Evolutionary conservation across 2,329 filamentous ascomycete genomes (phyloP), one percentile per base, ranked within the genome.

Genomic region (Emmonsiellopsis sp.): DNA sequence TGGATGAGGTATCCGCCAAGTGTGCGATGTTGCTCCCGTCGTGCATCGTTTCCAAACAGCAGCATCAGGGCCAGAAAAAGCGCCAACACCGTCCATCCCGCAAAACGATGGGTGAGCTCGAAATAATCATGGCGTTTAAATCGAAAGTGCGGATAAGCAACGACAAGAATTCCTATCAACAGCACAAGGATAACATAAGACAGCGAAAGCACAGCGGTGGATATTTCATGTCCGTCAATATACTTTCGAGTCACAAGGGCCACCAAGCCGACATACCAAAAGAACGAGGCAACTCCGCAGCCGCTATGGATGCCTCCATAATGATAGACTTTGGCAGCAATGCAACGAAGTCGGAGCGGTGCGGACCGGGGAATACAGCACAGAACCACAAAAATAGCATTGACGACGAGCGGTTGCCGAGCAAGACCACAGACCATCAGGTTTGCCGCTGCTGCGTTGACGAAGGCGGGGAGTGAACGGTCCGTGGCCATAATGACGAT

Each of bases 81-180:
- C 1, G 69, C 73, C 5, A 89, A 72, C 8, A 81, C 74, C 9
- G 77, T 74, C 86, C 86, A 90, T n/a, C 85, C 86, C 5, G 78
- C 78, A 65, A 86, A 89, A 47, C 86, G 83, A 68, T 90, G 87
- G 46, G 79, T 78, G 47, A 80, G 69, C 70, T 90, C 87, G 63
- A 88, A 90, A 53, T 77, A 67, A 67, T 90, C 79, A 71, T 90
- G 86, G 57, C 77, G 74, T 46, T 74, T 77, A 59, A 76, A 73
- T 21, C 87, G 81, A 59, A 89, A 74, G 8, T 67, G 65, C 2
- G 87, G 86, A 64, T 84, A 78, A 2, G 87, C 83, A 50, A 82
- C 79, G 46, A 73, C 69, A 49, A 86, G 74, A 62, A 89, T 84
- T 40, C 72, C 62, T 53, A 80, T 61, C 58, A 87, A 74, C 49